A percentile compares a stretch with the other conserved stretches of the same genome.
phyloP scores from a whole-genome alignment of 2,329 filamentous ascomycete species.

The Leptodontidium sp. region DNA sequence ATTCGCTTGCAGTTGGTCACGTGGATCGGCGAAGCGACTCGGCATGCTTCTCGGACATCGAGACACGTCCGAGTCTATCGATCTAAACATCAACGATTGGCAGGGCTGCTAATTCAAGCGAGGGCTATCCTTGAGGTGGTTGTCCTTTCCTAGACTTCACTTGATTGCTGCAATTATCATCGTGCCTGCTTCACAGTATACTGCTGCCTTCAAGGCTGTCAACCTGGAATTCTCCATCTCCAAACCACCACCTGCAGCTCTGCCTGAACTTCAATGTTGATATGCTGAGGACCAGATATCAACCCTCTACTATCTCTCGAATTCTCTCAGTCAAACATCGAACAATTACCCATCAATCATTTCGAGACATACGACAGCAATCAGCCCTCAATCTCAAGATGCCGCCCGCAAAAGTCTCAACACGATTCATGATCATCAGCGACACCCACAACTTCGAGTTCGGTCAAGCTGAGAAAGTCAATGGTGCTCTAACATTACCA shows the following conservation, averaged over 20 bases:
- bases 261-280: not conserved
- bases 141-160: too few species aligned
- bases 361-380: not conserved
- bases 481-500: conserved; percentile 28
- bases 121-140: too few species aligned
- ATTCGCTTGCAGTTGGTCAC: not conserved
- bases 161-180: not conserved
- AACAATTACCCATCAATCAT: not conserved
- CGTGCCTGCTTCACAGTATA: not conserved
- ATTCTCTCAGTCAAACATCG: not conserved
- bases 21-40: not conserved
- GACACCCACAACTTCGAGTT: conserved; percentile 44
- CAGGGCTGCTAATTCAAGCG: not conserved
- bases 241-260: too few species aligned
- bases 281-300: not conserved
- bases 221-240: too few species aligned
- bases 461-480: conserved; percentile 24
- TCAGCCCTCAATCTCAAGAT: not conserved
- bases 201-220: too few species aligned
- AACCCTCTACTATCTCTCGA: not conserved
- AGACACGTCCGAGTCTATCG: not conserved
- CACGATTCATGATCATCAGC: conserved; percentile 43
- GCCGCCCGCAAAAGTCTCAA: conserved; percentile 32
- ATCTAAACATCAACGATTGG: not conserved
- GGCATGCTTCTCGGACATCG: not conserved